Conservation (phyloP, 2,329 filamentous ascomycete genomes). For the Cyphellophora europaea region DNA sequence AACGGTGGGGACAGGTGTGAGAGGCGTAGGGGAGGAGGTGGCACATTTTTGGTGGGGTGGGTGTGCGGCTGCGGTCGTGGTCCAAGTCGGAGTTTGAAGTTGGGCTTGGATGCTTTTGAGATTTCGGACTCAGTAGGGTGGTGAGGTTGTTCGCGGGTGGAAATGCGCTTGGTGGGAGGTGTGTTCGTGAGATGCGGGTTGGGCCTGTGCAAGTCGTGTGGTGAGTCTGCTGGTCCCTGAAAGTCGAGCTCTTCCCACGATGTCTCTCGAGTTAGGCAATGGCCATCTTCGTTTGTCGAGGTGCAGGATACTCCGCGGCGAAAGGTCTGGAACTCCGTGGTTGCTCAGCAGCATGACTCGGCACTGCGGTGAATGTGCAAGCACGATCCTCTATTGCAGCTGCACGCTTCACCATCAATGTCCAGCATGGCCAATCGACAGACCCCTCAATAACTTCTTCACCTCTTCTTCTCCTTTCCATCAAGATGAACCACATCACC, state of each 20-base stretch:
- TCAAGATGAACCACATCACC: conserved; percentile 12
- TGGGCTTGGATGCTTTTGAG: background rate
- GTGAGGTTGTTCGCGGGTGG: background rate
- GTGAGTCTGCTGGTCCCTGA: background rate
- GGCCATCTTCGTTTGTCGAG: too few relatives aligned
- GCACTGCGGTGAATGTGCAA: too few relatives aligned
- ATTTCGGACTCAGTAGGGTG: background rate
- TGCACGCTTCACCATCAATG: too few relatives aligned
- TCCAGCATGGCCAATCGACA: too few relatives aligned
- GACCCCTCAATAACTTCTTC: conserved; percentile 2
- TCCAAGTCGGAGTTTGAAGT: too few relatives aligned
- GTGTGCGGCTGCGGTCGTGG: background rate
- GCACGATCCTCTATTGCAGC: too few relatives aligned
- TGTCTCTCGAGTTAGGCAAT: too few relatives aligned
- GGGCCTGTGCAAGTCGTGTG: conserved; percentile 1
- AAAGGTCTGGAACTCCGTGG: too few relatives aligned
- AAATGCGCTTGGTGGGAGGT: background rate
- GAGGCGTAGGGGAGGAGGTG: conserved; percentile 35
- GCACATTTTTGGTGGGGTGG: conserved; percentile 33
- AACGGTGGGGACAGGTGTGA: conserved; percentile 36
- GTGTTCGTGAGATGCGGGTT: background rate
- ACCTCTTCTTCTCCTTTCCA: too few relatives aligned
- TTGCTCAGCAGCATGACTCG: too few relatives aligned
- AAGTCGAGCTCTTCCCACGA: background rate
- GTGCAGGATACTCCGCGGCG: too few relatives aligned